Evolutionary conservation across 2,329 filamentous ascomycete genomes (phyloP).

Genomic region (Hymenotorrendiella dingleyae): DNA sequence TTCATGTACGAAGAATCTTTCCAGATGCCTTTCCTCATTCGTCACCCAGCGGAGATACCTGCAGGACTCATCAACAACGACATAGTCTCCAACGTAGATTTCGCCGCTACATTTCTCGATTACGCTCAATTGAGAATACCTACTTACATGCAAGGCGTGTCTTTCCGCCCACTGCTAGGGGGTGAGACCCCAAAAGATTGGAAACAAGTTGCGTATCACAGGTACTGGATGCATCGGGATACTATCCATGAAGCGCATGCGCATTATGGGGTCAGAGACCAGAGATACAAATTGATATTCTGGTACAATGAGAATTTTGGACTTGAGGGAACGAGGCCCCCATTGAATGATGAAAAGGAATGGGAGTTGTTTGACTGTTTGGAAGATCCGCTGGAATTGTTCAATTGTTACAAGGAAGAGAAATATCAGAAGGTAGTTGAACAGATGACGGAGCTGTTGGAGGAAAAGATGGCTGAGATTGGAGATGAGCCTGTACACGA

Average conservation of each 20-base stretch:
- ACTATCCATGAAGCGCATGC: constrained; percentile 43
- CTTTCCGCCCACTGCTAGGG: constrained; percentile 36
- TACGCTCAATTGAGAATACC: constrained; percentile 37
- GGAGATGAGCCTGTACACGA: constrained; percentile 37
- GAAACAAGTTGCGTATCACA: constrained; percentile 48
- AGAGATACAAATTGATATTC: constrained; percentile 49
- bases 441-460: constrained; percentile 37
- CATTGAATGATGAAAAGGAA: constrained; percentile 37
- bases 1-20: constrained; percentile 54
- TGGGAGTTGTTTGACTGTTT: constrained; percentile 51
- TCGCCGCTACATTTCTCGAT: constrained; percentile 45
- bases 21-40: constrained; percentile 49
- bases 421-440: constrained; percentile 34
- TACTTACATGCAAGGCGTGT: constrained; percentile 46
- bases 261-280: constrained; percentile 46
- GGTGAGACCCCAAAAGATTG: constrained; percentile 37
- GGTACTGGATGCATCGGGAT: constrained; percentile 52
- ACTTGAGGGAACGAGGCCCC: constrained; percentile 38
- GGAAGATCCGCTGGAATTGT: constrained; percentile 44
- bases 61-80: constrained; percentile 38
- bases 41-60: constrained; percentile 38
- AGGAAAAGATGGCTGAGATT: constrained; percentile 47
- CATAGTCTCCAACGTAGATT: constrained; percentile 49
- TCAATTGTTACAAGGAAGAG: constrained; percentile 39
- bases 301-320: constrained; percentile 48